Base-by-base conservation (phyloP, 345 rosid genomes). In the Euclidium syriacum region DNA sequence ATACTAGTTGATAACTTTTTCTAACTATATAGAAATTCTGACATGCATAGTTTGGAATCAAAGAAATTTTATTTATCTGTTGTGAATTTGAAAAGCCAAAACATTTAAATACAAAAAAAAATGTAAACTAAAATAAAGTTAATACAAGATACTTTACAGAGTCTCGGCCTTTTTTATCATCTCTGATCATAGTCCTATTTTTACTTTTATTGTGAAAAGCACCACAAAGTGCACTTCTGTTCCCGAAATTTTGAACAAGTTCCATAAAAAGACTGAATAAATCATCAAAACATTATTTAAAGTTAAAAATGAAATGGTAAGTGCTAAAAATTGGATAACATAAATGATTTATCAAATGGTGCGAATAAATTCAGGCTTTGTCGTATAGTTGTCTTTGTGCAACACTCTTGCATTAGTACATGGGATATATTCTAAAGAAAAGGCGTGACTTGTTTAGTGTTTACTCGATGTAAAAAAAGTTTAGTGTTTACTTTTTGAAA, bases 341-440 rank as follows among this genome's bases (percentile, higher is more conserved):
- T 51, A 36, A 22, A 22, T 11, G 35, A 19, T 20, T 54, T 52
- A 43, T 61, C 26, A 70, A 47, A 58, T 65, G 48, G 29, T 26
- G 71, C 30, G 58, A 50, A 64, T 26, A 53, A 56, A 62, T 69
- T 18, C 57, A 36, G 38, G 27, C 4, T 75, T 78, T 76, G 88
- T 80, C 85, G 61, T 74, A 46, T 77, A 70, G 79, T 25, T 80
- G 81, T 78, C 75, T 57, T 71, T 34, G 48, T 10, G 30, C 33
- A 24, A 56, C 38, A 32, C 18, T 52, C 30, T 30, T 39, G 52
- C 25, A 32, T 47, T 55, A 56, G 30, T 55, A 71, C 75, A 56
- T 71, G 43, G 7, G 42, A 33, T 41, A 18, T 10, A 5, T 59
- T 25, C 12, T 71, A 56, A 64, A 24, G 33, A 35, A 64, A 49